A percentile compares a stretch with the other conserved stretches of the same genome.
phyloP scores from a whole-genome alignment of 495 filamentous ascomycete species.

The Tuber brumale region DNA sequence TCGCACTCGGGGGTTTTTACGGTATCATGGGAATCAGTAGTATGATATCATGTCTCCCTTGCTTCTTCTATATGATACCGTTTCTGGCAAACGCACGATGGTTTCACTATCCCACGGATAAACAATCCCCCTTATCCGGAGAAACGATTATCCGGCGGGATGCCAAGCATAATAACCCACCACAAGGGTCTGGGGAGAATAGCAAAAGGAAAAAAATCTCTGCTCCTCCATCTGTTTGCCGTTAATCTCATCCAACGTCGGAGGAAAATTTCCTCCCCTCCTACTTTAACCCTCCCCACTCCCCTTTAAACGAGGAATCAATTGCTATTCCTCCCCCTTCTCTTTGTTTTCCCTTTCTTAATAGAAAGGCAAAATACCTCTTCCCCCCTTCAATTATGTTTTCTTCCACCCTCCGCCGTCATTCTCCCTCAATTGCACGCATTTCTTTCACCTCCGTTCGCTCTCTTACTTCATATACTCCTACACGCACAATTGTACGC shows the following conservation, averaged over 20 bases:
- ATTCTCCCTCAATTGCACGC: conserved; percentile 9
- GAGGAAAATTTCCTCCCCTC: conserved; percentile 32
- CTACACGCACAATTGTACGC: conserved; percentile 10
- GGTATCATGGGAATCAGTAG: no score
- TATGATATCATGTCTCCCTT: no score
- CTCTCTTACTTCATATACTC: conserved; percentile 20
- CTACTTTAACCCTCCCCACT: conserved; percentile 4
- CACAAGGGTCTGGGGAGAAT: neutral
- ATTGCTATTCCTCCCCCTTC: conserved; percentile 1
- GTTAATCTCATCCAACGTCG: conserved; percentile 14
- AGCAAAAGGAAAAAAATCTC: neutral
- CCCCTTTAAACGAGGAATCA: neutral
- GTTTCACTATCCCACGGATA: no score
- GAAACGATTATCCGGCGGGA: neutral
- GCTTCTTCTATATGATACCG: no score
- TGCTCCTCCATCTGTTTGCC: neutral
- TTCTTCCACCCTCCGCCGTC: conserved; percentile 23
- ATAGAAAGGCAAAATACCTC: conserved; percentile 14
- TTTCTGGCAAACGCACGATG: no score
- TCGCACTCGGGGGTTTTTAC: no score
- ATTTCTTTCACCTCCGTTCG: conserved; percentile 16
- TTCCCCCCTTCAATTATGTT: conserved; percentile 18
- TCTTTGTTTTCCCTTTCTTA: conserved; percentile 20
- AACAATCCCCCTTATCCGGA: neutral
- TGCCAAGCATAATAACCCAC: conserved; percentile 1